Conservation (phyloP, 805 yeast species). For the Lipomyces mesembrius region DNA sequence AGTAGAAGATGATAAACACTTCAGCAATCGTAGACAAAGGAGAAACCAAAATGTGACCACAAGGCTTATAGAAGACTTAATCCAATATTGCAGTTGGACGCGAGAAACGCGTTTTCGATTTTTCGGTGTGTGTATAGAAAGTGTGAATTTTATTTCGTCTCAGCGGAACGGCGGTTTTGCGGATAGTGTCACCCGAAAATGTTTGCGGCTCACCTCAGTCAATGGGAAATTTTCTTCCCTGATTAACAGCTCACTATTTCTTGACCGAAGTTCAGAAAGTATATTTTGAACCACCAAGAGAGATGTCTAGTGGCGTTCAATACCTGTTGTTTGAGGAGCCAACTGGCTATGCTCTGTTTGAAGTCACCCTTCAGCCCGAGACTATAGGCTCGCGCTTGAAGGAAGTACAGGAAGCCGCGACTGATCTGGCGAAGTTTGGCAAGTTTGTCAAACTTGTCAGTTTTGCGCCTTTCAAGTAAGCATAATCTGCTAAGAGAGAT, state of each 20-base stretch:
- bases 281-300: neutral
- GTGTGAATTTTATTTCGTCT: neutral
- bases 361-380: conserved; percentile 92
- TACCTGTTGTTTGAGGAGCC: conserved; percentile 97
- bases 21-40: neutral
- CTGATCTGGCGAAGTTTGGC: conserved; percentile 83
- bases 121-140: neutral
- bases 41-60: neutral
- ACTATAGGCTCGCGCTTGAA: conserved; percentile 87
- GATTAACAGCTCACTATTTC: neutral
- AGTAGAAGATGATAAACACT: neutral
- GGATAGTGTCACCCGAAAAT: neutral
- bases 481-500: neutral
- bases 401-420: conserved; percentile 91
- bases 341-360: conserved; percentile 96
- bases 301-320: conserved; percentile 57
- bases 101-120: neutral
- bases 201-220: neutral
- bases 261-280: neutral
- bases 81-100: neutral
- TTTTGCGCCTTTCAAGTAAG: conserved; percentile 87
- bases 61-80: neutral
- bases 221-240: neutral
- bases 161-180: neutral
- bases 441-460: conserved; percentile 91